These are phyloP conservation scores for Sisymbrium irio DNA, from an alignment of 345 rosid species.

Conservation along the genomic window DNA sequence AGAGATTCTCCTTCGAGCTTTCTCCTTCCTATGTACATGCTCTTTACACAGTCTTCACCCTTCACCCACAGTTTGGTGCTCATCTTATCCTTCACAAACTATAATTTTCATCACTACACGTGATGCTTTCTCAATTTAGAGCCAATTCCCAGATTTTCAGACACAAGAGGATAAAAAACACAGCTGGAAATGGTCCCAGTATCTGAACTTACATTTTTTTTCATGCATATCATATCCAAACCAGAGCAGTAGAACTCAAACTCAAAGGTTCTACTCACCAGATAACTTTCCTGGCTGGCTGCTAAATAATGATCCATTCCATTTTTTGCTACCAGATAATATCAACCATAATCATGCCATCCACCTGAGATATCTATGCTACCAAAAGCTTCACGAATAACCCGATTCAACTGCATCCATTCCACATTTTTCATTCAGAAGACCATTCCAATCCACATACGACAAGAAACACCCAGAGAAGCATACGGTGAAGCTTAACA, in stretches of 20 bases:
- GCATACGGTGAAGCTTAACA: no score
- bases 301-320: not conserved
- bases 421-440: no score
- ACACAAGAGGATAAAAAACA: not conserved
- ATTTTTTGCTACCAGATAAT: not conserved
- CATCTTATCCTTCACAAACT: conserved; percentile 20
- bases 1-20: conserved; percentile 44
- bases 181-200: not conserved
- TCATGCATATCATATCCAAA: not conserved
- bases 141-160: no score
- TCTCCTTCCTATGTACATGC: conserved; percentile 51
- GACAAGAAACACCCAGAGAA: no score
- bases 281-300: not conserved
- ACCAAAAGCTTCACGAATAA: no score
- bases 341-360: no score
- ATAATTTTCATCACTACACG: not conserved
- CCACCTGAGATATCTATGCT: no score
- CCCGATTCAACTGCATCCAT: no score
- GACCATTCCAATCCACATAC: no score
- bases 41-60: conserved; percentile 32
- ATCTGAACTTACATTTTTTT: not conserved
- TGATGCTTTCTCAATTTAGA: not conserved
- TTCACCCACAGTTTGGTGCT: conserved; percentile 48
- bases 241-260: not conserved
- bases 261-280: not conserved